Percentiles rank a stretch among this genome's conserved stretches.
These are phyloP conservation scores for Fragilaria radians DNA, from an alignment of 108 stramenopile species.

Conservation along the genomic window DNA sequence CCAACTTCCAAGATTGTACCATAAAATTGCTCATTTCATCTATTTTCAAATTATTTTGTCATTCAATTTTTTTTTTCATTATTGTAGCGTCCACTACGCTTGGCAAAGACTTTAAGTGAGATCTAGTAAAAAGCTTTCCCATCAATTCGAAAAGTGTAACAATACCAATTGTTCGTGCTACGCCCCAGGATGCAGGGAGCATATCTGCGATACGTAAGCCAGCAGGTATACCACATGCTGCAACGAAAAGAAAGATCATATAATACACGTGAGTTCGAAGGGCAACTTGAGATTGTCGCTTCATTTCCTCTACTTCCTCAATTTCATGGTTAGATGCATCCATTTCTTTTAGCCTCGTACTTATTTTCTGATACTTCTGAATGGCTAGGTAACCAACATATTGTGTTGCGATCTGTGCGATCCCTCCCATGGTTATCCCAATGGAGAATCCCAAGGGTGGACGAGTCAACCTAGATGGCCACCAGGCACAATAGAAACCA, in stretches of 20 bases:
- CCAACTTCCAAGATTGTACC: too few species aligned
- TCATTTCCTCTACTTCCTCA: not conserved
- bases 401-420: slow-evolving; percentile 12
- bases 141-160: not conserved
- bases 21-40: too few species aligned
- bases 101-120: not conserved
- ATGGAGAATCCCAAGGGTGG: slow-evolving; percentile 11
- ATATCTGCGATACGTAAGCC: not conserved
- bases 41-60: too few species aligned
- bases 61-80: too few species aligned
- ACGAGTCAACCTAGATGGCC: not conserved
- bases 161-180: not conserved
- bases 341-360: not conserved
- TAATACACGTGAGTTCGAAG: not conserved
- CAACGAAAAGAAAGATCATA: not conserved
- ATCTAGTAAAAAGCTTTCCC: not conserved
- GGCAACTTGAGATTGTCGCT: not conserved
- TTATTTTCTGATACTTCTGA: not conserved
- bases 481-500: slow-evolving; percentile 10
- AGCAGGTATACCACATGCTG: not conserved
- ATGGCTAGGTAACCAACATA: slow-evolving; percentile 14
- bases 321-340: not conserved
- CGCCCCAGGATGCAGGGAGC: not conserved
- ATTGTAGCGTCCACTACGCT: too few species aligned
- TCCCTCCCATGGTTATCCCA: slow-evolving; percentile 18